Percentiles rank a stretch among this genome's conserved stretches.
phyloP scores from a whole-genome alignment of 164 flowering plant genomes.

The Annona cherimola region DNA sequence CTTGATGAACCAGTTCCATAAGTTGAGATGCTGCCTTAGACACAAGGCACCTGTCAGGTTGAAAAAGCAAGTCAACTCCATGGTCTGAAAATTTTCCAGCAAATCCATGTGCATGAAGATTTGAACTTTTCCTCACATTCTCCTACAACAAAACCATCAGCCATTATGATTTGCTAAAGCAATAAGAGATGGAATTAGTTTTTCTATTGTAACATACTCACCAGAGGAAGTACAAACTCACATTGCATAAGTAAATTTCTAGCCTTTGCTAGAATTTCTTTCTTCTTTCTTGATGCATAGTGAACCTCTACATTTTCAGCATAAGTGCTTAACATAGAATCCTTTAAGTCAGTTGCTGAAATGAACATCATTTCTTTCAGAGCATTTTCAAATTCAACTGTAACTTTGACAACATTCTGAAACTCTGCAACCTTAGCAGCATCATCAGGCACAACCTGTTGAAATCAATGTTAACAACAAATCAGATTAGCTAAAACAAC shows the following conservation, averaged over 20 bases:
- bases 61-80: slow-evolving; percentile 57
- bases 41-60: slow-evolving; percentile 63
- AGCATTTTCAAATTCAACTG: slow-evolving; percentile 59
- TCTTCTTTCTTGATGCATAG: slow-evolving; percentile 84
- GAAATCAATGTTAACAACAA: slow-evolving; percentile 3
- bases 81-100: slow-evolving; percentile 27
- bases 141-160: slow-evolving; percentile 30
- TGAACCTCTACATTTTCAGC: slow-evolving; percentile 90
- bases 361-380: slow-evolving; percentile 69
- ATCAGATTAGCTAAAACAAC: slow-evolving; percentile 5
- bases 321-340: slow-evolving; percentile 57
- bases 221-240: slow-evolving; percentile 64
- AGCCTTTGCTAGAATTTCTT: slow-evolving; percentile 72
- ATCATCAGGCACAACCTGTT: slow-evolving; percentile 90
- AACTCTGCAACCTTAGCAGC: slow-evolving; percentile 82
- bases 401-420: slow-evolving; percentile 52
- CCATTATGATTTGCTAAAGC: slow-evolving; percentile 5
- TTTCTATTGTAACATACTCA: slow-evolving; percentile 27
- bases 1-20: slow-evolving; percentile 75
- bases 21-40: slow-evolving; percentile 71
- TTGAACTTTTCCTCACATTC: slow-evolving; percentile 16
- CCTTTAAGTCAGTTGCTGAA: slow-evolving; percentile 58
- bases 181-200: neutral
- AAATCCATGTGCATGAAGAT: slow-evolving; percentile 16
- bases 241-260: slow-evolving; percentile 66